Evolutionary conservation across 2,329 filamentous ascomycete species (phyloP).

Genomic region (Camillea tinctor): DNA sequence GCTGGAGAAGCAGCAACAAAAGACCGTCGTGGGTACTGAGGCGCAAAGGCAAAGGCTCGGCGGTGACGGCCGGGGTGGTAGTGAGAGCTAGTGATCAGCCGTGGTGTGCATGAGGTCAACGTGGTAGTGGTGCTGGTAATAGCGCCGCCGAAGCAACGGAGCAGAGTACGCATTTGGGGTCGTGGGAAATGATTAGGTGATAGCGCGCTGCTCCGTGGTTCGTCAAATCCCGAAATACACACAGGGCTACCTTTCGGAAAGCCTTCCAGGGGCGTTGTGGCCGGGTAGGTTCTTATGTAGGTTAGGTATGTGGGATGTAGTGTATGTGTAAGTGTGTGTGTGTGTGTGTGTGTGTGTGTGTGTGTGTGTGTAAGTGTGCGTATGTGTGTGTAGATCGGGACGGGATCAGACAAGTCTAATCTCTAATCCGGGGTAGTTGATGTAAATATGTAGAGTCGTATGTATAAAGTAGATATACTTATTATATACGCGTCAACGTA

Average conservation of each 20-base stretch:
- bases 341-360: too few relatives aligned
- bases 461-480: too few relatives aligned
- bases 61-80: too few relatives aligned
- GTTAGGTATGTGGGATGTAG: too few relatives aligned
- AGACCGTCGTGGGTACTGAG: constrained; percentile 4
- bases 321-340: too few relatives aligned
- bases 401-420: not conserved
- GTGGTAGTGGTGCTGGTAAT: not conserved
- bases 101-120: constrained; percentile 1
- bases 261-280: too few relatives aligned
- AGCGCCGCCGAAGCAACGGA: constrained; percentile 7
- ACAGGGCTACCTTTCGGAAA: not conserved
- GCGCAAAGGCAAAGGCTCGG: constrained; percentile 3
- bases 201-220: constrained; percentile 4
- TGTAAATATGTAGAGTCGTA: not conserved
- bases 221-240: not conserved
- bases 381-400: too few relatives aligned
- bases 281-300: too few relatives aligned
- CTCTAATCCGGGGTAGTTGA: not conserved
- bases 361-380: too few relatives aligned
- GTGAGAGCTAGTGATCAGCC: constrained; percentile 1
- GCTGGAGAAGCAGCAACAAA: constrained; percentile 1
- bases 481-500: too few relatives aligned
- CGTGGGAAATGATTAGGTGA: constrained; percentile 12
- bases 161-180: constrained; percentile 7